Conservation (phyloP, 192 early-diverging fungal genomes). For the Linderina pennispora region DNA sequence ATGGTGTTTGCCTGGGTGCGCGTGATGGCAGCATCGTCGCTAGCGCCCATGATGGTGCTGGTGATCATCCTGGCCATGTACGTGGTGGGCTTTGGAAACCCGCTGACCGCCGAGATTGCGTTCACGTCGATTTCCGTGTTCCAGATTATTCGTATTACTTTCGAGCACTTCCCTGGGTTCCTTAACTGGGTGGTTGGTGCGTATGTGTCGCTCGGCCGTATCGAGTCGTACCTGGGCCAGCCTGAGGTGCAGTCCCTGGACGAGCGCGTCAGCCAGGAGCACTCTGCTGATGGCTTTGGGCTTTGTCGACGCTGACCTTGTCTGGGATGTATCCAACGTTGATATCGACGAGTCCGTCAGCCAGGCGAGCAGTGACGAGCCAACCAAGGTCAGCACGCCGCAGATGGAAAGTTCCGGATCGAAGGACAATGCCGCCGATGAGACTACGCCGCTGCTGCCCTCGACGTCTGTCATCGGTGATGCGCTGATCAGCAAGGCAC, state of each 20-base stretch:
- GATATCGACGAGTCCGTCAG: conserved; percentile 8
- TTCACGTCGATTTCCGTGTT: conserved; percentile 72
- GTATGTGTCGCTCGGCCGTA: conserved; percentile 57
- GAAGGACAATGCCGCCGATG: neutral
- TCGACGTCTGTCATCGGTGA: neutral
- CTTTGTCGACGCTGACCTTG: conserved; percentile 32
- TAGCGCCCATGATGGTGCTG: conserved; percentile 60
- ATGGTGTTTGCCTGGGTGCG: conserved; percentile 49
- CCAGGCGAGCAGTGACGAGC: neutral
- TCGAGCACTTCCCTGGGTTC: conserved; percentile 57
- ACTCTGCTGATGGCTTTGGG: conserved; percentile 6
- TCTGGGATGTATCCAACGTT: conserved; percentile 14
- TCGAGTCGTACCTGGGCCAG: conserved; percentile 71
- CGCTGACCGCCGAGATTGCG: conserved; percentile 55
- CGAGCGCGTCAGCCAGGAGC: conserved; percentile 13
- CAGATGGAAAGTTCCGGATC: neutral
- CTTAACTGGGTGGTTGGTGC: conserved; percentile 55
- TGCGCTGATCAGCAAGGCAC: neutral
- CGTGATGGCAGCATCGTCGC: conserved; percentile 46
- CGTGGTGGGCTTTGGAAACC: conserved; percentile 50
- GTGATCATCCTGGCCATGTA: conserved; percentile 55
- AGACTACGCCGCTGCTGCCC: conserved; percentile 2
- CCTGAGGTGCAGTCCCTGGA: conserved; percentile 55
- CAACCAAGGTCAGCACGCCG: neutral
- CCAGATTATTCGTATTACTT: conserved; percentile 56